Evolutionary conservation across 179 eudicot genomes (phyloP).

Genomic region (Corrigiola litoralis): DNA sequence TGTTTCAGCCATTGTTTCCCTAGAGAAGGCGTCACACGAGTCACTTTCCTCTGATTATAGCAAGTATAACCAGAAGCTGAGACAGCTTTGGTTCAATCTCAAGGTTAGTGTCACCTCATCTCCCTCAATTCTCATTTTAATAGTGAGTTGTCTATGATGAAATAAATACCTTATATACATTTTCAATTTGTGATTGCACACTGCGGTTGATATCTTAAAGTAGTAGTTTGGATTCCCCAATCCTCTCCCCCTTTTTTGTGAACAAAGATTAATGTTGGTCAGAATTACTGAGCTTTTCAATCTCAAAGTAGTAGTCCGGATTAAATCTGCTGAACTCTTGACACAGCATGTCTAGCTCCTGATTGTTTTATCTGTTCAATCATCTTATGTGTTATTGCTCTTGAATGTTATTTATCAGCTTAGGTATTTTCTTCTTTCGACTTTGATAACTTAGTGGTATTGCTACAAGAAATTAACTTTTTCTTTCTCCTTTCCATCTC

Average conservation of each 20-base stretch:
- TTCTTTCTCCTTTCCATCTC: slow-evolving; percentile 8
- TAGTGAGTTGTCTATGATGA: background rate
- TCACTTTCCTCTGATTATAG: slow-evolving; percentile 56
- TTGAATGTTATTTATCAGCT: background rate
- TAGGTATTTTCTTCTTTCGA: too few relatives aligned
- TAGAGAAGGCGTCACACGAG: slow-evolving; percentile 88
- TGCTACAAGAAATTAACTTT: background rate
- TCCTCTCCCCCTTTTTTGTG: background rate
- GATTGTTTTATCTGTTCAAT: background rate
- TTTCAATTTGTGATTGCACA: background rate
- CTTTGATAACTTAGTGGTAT: too few relatives aligned
- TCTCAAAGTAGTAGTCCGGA: background rate
- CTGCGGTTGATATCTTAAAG: too few relatives aligned
- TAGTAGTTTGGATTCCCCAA: too few relatives aligned
- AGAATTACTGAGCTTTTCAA: background rate
- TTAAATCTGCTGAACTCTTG: background rate
- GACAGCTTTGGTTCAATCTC: slow-evolving; percentile 71
- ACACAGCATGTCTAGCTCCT: background rate
- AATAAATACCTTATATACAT: background rate
- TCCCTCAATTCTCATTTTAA: background rate
- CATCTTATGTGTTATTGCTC: background rate
- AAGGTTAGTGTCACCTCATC: slow-evolving; percentile 43
- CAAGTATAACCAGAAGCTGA: slow-evolving; percentile 93
- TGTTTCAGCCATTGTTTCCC: slow-evolving; percentile 64
- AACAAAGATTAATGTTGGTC: background rate